phyloP scores from a whole-genome alignment of 106 monocot species.

The Narthecium ossifragum region DNA sequence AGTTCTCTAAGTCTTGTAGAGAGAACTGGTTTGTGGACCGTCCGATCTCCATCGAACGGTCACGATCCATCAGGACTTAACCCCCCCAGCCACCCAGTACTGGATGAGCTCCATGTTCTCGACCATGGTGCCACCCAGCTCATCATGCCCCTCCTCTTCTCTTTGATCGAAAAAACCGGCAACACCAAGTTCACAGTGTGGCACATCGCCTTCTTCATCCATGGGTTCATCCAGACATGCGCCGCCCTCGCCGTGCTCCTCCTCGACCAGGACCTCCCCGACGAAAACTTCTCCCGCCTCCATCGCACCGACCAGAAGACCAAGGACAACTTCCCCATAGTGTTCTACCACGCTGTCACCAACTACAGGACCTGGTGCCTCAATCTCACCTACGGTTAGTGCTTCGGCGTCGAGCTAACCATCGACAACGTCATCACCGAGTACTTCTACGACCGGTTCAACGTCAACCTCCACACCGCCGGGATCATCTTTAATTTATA shows the following conservation, averaged over 20 bases:
- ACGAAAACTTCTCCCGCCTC: constrained; percentile 25
- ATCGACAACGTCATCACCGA: constrained; percentile 41
- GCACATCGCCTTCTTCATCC: constrained; percentile 41
- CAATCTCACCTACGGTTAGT: constrained; percentile 32
- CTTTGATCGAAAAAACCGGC: constrained; percentile 17
- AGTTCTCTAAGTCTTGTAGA: no score
- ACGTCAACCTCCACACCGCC: constrained; percentile 26
- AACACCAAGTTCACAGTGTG: constrained; percentile 28
- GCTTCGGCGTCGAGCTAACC: constrained; percentile 44
- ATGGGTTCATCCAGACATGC: constrained; percentile 26
- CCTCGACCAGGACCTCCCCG: constrained; percentile 33
- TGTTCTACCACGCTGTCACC: constrained; percentile 18
- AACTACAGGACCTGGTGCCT: constrained; percentile 41
- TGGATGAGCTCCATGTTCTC: constrained; percentile 60
- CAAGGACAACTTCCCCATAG: constrained; percentile 35
- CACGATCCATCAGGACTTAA: constrained; percentile 39
- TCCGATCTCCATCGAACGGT: constrained; percentile 13
- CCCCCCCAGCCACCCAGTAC: constrained; percentile 39
- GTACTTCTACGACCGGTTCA: constrained; percentile 49
- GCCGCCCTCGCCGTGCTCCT: constrained; percentile 14
- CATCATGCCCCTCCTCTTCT: constrained; percentile 37
- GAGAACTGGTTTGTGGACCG: no score
- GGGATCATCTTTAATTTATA: no score
- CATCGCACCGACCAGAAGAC: constrained; percentile 14
- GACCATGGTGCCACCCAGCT: constrained; percentile 42